Evolutionary conservation across 768 basidiomycete genomes (phyloP).

Genomic region (Mycena galopus): DNA sequence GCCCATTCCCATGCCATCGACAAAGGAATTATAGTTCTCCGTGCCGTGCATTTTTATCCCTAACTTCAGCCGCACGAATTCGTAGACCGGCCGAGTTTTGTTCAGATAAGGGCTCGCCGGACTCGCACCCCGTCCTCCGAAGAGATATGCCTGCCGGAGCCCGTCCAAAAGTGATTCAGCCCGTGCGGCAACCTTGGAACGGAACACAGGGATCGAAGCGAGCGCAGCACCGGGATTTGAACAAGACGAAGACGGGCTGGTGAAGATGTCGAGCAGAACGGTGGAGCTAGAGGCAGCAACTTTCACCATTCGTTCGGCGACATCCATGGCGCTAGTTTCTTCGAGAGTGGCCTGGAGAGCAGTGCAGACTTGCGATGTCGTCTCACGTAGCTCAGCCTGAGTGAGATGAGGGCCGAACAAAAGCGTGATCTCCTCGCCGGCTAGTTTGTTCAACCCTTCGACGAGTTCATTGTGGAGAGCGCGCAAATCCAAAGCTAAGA

Average conservation of each 20-base stretch:
- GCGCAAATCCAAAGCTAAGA: constrained; percentile 82
- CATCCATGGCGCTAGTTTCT: constrained; percentile 79
- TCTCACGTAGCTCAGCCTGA: constrained; percentile 44
- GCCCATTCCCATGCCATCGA: constrained; percentile 73
- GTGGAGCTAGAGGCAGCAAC: constrained; percentile 74
- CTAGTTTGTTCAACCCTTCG: constrained; percentile 60
- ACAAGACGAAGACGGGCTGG: constrained; percentile 48
- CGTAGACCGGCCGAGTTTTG: constrained; percentile 79
- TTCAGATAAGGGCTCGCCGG: constrained; percentile 79
- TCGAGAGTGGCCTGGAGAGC: constrained; percentile 70
- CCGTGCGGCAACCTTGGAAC: constrained; percentile 63
- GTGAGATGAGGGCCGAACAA: constrained; percentile 60
- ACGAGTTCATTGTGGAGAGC: constrained; percentile 79
- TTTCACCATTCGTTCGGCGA: constrained; percentile 73
- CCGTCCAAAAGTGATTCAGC: constrained; percentile 59
- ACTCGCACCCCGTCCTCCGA: constrained; percentile 68
- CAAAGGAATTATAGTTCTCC: constrained; percentile 75
- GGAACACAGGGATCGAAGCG: constrained; percentile 65
- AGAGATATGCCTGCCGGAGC: constrained; percentile 69
- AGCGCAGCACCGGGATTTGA: constrained; percentile 48
- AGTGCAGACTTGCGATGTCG: constrained; percentile 54
- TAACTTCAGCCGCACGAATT: constrained; percentile 77
- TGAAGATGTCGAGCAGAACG: constrained; percentile 75
- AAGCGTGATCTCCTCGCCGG: constrained; percentile 61
- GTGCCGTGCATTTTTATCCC: constrained; percentile 87